A percentile compares a stretch with the other conserved stretches of the same genome.
Evolutionary conservation across 2,329 filamentous ascomycete species (phyloP).

Genomic region (Colletotrichum noveboracense): DNA sequence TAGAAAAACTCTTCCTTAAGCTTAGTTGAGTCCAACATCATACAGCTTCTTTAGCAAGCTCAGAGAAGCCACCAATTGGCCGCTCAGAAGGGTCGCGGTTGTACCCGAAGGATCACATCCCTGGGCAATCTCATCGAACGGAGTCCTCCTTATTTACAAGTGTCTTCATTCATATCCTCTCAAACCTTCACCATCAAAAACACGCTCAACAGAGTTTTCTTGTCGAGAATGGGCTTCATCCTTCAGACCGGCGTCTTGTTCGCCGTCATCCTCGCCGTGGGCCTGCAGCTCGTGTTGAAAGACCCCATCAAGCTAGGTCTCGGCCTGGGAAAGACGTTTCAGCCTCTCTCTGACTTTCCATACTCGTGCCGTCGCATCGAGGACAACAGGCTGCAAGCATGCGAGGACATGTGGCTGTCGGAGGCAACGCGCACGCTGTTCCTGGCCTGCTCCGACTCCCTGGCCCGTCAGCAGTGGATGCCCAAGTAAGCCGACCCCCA

Average conservation of each 20-base stretch:
- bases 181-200: not conserved
- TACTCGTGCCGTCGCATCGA: conserved; percentile 33
- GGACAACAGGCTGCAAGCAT: conserved; percentile 29
- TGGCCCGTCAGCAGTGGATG: conserved; percentile 25
- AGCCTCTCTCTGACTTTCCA: conserved; percentile 32
- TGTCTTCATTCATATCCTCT: not conserved
- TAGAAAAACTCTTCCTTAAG: not conserved
- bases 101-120: not conserved
- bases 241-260: conserved; percentile 13
- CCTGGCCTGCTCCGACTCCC: conserved; percentile 31
- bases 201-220: not conserved
- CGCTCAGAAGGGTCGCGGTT: not conserved
- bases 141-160: not conserved
- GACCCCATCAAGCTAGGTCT: conserved; percentile 24
- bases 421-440: conserved; percentile 33
- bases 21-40: not conserved
- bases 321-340: conserved; percentile 27
- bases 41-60: not conserved
- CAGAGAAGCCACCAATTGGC: not conserved
- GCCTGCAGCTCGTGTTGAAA: conserved; percentile 25
- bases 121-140: not conserved
- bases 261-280: conserved; percentile 19
- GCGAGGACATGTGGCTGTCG: conserved; percentile 38
- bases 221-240: not conserved
- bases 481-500: conserved; percentile 25